Conservation (phyloP, 1,284 basidiomycete genomes). For the Cutaneotrichosporon curvatum region DNA sequence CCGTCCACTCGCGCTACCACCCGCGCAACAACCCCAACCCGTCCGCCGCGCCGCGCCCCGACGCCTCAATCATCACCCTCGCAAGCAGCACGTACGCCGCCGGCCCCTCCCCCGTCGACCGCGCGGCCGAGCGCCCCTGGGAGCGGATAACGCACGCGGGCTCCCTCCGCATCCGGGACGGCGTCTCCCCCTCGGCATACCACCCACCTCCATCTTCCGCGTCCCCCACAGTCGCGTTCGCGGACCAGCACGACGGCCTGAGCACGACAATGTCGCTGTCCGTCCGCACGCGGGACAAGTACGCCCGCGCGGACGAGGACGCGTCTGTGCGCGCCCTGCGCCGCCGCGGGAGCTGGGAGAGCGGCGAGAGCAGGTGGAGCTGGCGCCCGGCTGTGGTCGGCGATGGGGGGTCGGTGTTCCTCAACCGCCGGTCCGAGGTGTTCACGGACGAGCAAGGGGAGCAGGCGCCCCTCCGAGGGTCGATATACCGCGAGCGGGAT, state of each 20-base stretch:
- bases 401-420: conserved; percentile 4
- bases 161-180: conserved; percentile 13
- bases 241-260: conserved; percentile 10
- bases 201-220: conserved; percentile 1
- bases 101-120: conserved; percentile 46
- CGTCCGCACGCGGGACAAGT: conserved; percentile 5
- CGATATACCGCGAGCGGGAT: too few relatives aligned
- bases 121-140: conserved; percentile 3
- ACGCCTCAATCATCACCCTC: conserved; percentile 84
- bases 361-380: conserved; percentile 36
- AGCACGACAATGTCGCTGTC: conserved; percentile 11
- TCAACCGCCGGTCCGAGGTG: conserved; percentile 5
- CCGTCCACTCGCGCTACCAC: conserved; percentile 80
- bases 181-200: background rate
- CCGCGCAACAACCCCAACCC: conserved; percentile 92
- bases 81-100: conserved; percentile 83
- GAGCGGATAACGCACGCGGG: background rate
- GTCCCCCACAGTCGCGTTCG: conserved; percentile 12
- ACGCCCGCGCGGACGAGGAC: conserved; percentile 18
- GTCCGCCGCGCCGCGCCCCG: conserved; percentile 77
- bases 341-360: conserved; percentile 31
- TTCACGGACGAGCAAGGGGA: background rate
- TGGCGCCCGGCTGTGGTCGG: conserved; percentile 23
- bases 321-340: conserved; percentile 26
- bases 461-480: conserved; percentile 2